Evolutionary conservation across 257 asterid species (phyloP).

Genomic region (Solanum medicagineum): DNA sequence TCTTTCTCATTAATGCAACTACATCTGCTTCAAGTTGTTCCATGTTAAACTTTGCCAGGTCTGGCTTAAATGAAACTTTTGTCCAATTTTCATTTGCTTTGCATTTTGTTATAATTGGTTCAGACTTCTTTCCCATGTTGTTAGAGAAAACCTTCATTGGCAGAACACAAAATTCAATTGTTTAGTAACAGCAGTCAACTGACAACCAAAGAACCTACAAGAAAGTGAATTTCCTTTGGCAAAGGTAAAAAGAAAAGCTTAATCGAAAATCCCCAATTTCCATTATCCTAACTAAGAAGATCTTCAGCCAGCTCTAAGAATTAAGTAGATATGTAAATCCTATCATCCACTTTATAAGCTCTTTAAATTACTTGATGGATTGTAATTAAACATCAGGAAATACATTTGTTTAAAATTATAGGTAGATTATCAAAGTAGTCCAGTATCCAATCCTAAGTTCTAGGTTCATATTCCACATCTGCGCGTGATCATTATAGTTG

Average conservation of each 20-base stretch:
- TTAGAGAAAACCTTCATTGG: slow-evolving; percentile 57
- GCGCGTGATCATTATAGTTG: neutral
- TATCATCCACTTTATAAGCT: neutral
- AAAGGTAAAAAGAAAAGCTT: neutral
- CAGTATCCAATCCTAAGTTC: neutral
- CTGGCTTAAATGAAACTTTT: slow-evolving; percentile 84
- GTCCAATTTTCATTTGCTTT: slow-evolving; percentile 85
- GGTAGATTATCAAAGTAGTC: neutral
- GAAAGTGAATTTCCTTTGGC: neutral
- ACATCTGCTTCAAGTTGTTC: slow-evolving; percentile 79
- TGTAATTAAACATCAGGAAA: neutral
- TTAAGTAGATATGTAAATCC: neutral
- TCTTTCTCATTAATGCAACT: slow-evolving; percentile 87
- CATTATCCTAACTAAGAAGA: neutral
- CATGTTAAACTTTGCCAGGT: slow-evolving; percentile 81
- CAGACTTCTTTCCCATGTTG: slow-evolving; percentile 84
- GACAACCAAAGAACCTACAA: neutral
- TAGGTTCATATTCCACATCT: neutral
- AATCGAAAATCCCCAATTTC: neutral
- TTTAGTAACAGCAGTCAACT: neutral
- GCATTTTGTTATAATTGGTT: slow-evolving; percentile 69
- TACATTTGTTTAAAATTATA: neutral
- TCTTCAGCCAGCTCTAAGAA: neutral
- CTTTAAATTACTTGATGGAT: neutral
- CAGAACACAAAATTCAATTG: neutral